Conservation (phyloP, 768 basidiomycete genomes). For the Fomitopsis serialis region DNA sequence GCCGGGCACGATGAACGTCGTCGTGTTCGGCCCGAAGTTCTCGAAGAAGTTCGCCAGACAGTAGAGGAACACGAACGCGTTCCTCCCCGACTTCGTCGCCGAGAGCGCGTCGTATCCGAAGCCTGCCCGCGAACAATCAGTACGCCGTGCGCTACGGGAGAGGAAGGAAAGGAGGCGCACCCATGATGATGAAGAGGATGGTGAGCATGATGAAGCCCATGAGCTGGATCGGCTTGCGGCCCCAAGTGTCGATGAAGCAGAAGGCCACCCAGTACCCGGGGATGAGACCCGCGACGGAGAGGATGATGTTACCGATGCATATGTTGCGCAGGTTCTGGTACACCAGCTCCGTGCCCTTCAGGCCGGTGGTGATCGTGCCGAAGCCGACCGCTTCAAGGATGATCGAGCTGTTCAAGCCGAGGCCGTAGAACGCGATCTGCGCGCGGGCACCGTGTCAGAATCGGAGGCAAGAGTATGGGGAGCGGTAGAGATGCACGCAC, state of each 20-base stretch:
- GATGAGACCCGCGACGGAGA: conserved; percentile 33
- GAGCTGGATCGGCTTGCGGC: conserved; percentile 36
- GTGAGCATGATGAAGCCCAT: conserved; percentile 32
- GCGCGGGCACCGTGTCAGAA: neutral
- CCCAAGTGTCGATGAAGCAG: conserved; percentile 32
- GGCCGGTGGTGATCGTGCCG: conserved; percentile 7
- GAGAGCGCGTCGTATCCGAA: conserved; percentile 24
- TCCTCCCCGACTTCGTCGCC: conserved; percentile 18
- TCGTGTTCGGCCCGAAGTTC: conserved; percentile 41
- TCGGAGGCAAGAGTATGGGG: conserved; percentile 9
- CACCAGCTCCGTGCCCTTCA: conserved; percentile 7
- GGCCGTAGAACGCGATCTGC: conserved; percentile 42
- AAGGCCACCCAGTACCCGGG: conserved; percentile 36
- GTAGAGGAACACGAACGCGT: conserved; percentile 32
- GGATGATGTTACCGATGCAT: conserved; percentile 30
- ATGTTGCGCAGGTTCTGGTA: conserved; percentile 26
- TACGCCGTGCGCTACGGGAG: neutral
- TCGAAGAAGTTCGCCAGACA: conserved; percentile 38
- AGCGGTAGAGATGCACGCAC: conserved; percentile 35
- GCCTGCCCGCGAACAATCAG: no score
- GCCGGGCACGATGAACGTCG: conserved; percentile 39
- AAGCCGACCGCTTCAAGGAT: conserved; percentile 31
- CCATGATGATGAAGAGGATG: conserved; percentile 28
- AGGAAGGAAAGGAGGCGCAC: conserved; percentile 5
- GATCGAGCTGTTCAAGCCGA: conserved; percentile 41